Evolutionary conservation across 495 filamentous ascomycete species (phyloP), one percentile per base, ranked within the genome.

Genomic region (Talaromyces trachyspermus): DNA sequence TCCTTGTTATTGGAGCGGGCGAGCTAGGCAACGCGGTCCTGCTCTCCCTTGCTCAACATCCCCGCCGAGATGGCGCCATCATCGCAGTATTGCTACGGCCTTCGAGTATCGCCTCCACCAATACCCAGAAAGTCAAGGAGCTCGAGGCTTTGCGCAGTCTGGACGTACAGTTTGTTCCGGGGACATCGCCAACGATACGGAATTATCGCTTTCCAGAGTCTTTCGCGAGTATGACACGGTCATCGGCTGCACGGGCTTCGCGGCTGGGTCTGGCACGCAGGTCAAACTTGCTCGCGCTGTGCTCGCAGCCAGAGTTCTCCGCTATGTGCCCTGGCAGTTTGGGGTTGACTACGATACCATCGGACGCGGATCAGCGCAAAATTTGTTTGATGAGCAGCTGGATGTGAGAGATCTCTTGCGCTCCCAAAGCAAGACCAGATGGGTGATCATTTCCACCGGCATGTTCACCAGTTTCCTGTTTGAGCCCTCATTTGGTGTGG

Each of bases 391-490:
- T 45, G 80, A 83, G 69, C 78, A 84, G 62, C 52, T 81, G 0
- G 66, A 69, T 43, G 78, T 84, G 11, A 60, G 79, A 15, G 59
- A 69, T 18, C 25, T 78, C 27, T 60, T 84, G n/a, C 54, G 75
- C 3, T 53, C 53, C 5, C 75, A 81, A 55, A 44, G 41, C 0
- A 42, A 49, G 23, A 76, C 72, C 4, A 54, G 61, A 26, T 85
- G 80, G 82, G 57, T 64, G 7, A 73, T 84, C 36, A 68, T 84
- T 9, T 77, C 71, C 15, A 78, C 75, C 22, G 80, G 83, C 11
- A 68, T 86, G 60, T 85, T 85, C 51, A 80, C 74, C 50, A 78
- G 71, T 46, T 85, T 84, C 55, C 55, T 84, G 22, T 81, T 85
- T 53, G 66, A 74, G 56, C 57, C 60, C 2, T 67, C 40, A 7